Base-by-base conservation (phyloP, 176 grass and related monocot species). In the Neostapfia colusana region DNA sequence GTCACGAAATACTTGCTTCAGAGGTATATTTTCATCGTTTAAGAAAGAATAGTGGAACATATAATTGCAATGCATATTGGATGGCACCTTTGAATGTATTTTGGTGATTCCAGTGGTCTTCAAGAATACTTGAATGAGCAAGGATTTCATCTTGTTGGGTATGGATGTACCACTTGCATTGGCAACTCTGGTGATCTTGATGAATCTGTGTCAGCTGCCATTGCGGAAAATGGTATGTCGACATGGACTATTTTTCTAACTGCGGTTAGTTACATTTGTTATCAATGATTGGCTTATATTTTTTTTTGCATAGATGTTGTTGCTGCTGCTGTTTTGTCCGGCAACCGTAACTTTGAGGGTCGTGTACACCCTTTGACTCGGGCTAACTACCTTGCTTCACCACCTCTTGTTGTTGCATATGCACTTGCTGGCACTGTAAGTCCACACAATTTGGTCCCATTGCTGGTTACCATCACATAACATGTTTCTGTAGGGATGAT, bases 111-210 rank as follows among this genome's bases (percentile, higher is more conserved):
- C 69, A 97, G 93, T 74, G 93, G 93, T 53, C 90, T 97, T 67
- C 85, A 97, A 53, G 88, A 93, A 25, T 97, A 82, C 70, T 86
- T 97, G 70, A 97, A 85, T 82, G 74, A 97, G 69, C 93, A 93
- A 85, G 93, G 93, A 62, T 97, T 97, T 69, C 54, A 93, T 64
- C 69, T 93, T 82, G 93, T 97, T 62, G 93, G 93, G 16, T 97
- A 93, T 79, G 93, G 90, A 34, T 97, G 93, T 79, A 97, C 93
- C 61, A 97, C 93, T 74, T 97, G 93, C 71, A 97, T 97, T 23
- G 93, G 93, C 39, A 97, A 97, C 81, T 97, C 93, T 75, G 93
- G 93, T 48, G 93, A 97, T 20, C 90, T 97, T 72, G 65, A 97
- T 46, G 93, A 93, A 56, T 93, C 93, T 83, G 88, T 97, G 21